A percentile compares a stretch with the other conserved stretches of the same genome.
Evolutionary conservation across 305 asterid genomes (phyloP).

Genomic region (Coffea humblotiana): DNA sequence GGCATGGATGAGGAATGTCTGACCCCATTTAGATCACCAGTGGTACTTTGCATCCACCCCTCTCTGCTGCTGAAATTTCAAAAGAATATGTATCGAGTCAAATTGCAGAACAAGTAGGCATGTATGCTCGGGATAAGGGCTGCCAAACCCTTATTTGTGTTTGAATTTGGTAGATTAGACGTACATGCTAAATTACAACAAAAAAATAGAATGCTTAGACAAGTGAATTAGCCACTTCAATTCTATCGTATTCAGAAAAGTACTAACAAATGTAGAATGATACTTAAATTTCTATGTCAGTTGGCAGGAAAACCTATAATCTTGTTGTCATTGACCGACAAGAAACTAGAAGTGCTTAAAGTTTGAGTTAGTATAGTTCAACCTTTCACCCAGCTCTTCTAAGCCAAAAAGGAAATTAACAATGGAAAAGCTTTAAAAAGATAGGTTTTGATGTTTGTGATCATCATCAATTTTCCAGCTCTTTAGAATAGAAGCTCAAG

Average conservation of each 20-base stretch:
- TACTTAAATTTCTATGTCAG: too few species aligned
- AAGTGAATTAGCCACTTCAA: too few species aligned
- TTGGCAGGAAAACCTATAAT: background rate
- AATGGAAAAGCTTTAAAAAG: background rate
- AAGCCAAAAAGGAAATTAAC: background rate
- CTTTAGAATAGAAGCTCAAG: background rate
- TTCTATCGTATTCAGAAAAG: too few species aligned
- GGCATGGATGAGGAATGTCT: slow-evolving; percentile 54
- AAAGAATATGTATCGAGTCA: background rate
- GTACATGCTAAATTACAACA: background rate
- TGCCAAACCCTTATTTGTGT: too few species aligned
- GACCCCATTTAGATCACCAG: slow-evolving; percentile 47
- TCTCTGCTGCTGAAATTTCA: slow-evolving; percentile 56
- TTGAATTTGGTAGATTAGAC: background rate
- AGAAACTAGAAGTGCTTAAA: background rate
- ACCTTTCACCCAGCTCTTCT: background rate
- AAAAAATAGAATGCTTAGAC: too few species aligned
- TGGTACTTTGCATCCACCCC: slow-evolving; percentile 60
- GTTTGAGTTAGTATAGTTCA: background rate
- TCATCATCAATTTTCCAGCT: too few species aligned
- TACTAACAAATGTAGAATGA: too few species aligned
- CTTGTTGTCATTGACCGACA: background rate
- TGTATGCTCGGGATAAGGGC: too few species aligned
- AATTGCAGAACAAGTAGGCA: background rate
- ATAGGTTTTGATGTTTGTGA: too few species aligned